Evolutionary conservation across 2,329 filamentous ascomycete genomes (phyloP).

Genomic region (Trichothecium roseum): DNA sequence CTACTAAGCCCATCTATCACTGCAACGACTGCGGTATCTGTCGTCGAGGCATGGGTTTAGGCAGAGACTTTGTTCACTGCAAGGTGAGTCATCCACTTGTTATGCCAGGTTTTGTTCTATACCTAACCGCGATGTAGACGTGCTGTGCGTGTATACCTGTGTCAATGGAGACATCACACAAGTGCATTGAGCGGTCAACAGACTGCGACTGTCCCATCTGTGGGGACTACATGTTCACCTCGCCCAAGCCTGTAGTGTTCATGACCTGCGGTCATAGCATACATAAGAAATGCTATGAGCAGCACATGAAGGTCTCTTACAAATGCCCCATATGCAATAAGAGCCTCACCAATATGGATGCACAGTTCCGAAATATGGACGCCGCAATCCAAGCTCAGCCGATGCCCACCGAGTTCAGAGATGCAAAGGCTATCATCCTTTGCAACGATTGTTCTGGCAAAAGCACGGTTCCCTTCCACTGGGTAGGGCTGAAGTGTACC

Average conservation of each 20-base stretch:
- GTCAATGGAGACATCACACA: constrained; percentile 72
- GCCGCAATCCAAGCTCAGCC: constrained; percentile 80
- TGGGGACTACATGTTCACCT: constrained; percentile 92
- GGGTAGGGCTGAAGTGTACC: constrained; percentile 84
- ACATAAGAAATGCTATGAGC: constrained; percentile 78
- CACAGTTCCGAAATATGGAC: constrained; percentile 84
- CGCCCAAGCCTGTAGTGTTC: constrained; percentile 77
- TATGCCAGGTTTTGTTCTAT: background rate
- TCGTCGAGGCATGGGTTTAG: constrained; percentile 77
- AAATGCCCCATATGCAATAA: constrained; percentile 96
- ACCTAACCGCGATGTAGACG: constrained; percentile 38
- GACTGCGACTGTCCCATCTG: constrained; percentile 97
- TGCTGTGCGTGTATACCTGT: constrained; percentile 94
- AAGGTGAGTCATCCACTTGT: constrained; percentile 51
- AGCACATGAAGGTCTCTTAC: constrained; percentile 84
- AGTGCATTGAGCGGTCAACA: constrained; percentile 87
- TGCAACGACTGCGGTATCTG: constrained; percentile 95
- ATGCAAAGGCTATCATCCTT: constrained; percentile 72
- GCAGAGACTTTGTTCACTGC: constrained; percentile 97
- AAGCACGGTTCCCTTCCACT: constrained; percentile 81
- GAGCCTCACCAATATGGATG: constrained; percentile 95
- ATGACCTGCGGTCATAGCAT: constrained; percentile 96
- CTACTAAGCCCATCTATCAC: constrained; percentile 86
- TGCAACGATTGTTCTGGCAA: constrained; percentile 94
- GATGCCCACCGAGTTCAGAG: constrained; percentile 76